Conservation (phyloP, 2,329 filamentous ascomycete genomes). For the Aspergillus brasiliensis region DNA sequence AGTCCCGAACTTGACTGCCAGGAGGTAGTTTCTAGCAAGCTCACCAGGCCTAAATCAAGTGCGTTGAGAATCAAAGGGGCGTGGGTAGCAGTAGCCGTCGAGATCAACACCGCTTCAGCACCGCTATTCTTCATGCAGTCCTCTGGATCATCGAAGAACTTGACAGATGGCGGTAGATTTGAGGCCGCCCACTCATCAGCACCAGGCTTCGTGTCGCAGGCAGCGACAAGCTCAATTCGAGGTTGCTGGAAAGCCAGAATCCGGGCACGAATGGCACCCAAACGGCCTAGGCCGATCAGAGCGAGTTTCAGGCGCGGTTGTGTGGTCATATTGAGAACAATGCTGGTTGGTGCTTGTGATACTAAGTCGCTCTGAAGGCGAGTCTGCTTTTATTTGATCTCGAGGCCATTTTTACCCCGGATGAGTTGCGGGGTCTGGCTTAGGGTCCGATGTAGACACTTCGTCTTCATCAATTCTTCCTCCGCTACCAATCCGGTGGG, state of each 20-base stretch:
- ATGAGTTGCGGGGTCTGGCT: too few species aligned
- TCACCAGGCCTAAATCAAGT: slow-evolving; percentile 3
- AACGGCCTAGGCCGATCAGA: slow-evolving; percentile 13
- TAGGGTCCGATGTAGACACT: too few species aligned
- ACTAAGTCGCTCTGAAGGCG: too few species aligned
- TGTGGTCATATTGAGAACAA: background rate
- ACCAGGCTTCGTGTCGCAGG: slow-evolving; percentile 37
- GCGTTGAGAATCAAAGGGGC: slow-evolving; percentile 7
- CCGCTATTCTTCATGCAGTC: slow-evolving; percentile 9
- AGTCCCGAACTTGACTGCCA: background rate
- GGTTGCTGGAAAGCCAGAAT: slow-evolving; percentile 40
- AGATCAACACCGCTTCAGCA: slow-evolving; percentile 12
- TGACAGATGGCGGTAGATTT: slow-evolving; percentile 20
- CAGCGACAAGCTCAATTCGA: slow-evolving; percentile 38
- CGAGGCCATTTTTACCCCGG: too few species aligned
- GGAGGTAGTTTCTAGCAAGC: background rate
- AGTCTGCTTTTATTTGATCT: too few species aligned
- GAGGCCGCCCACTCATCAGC: slow-evolving; percentile 34
- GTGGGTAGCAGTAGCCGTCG: slow-evolving; percentile 11
- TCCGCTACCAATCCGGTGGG: too few species aligned
- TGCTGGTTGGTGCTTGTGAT: background rate
- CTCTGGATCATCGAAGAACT: slow-evolving; percentile 7
- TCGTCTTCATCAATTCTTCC: too few species aligned
- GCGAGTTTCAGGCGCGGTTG: slow-evolving; percentile 11
- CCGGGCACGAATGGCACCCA: slow-evolving; percentile 28